Evolutionary conservation across 768 basidiomycete genomes (phyloP).

Genomic region (Pleurotus citrinopileatus): DNA sequence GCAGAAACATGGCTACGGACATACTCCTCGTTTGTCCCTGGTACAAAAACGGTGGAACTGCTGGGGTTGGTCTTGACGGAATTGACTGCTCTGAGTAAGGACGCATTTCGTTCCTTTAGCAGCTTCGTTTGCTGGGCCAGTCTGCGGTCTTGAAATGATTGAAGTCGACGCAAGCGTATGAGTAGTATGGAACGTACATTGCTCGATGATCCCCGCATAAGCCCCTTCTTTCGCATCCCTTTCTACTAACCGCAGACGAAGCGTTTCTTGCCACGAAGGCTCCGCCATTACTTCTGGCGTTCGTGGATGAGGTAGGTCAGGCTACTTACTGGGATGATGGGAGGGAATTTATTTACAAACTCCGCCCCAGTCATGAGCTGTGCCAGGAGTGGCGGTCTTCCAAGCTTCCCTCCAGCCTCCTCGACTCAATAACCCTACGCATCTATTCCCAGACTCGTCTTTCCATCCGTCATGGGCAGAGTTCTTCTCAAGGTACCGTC

Average conservation of each 20-base stretch:
- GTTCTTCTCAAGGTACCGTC: conserved; percentile 75
- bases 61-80: conserved; percentile 63
- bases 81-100: conserved; percentile 80
- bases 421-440: not conserved
- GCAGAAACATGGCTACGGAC: conserved; percentile 24
- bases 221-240: conserved; percentile 81
- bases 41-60: conserved; percentile 58
- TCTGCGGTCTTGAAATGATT: conserved; percentile 63
- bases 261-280: conserved; percentile 80
- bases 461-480: conserved; percentile 62
- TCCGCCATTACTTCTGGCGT: conserved; percentile 60
- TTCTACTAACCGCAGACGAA: conserved; percentile 76
- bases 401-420: not conserved
- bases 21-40: conserved; percentile 71
- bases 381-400: not conserved
- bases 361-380: conserved; percentile 7
- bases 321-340: not conserved
- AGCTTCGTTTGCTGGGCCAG: conserved; percentile 90
- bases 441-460: conserved; percentile 10
- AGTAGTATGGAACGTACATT: conserved; percentile 58
- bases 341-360: conserved; percentile 3
- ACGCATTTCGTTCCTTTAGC: conserved; percentile 89
- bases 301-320: not conserved
- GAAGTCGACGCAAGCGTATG: conserved; percentile 12
- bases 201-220: conserved; percentile 84